These are phyloP conservation scores for Annulohypoxylon bovei DNA, from an alignment of 495 filamentous ascomycete species.

Conservation along the genomic window DNA sequence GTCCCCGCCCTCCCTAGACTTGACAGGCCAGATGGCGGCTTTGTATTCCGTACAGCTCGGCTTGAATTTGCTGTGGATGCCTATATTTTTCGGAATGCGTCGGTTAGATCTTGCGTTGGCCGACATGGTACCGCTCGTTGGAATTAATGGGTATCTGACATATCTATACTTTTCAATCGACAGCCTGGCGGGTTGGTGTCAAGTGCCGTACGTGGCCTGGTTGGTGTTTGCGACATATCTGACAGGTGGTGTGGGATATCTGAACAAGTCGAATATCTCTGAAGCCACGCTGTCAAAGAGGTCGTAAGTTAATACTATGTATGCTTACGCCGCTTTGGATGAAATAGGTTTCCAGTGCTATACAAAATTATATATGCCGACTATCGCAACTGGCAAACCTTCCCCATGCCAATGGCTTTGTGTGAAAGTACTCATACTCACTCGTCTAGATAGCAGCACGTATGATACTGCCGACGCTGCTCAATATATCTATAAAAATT, in stretches of 20 bases:
- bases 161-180: slow-evolving; percentile 81
- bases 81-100: slow-evolving; percentile 82
- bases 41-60: slow-evolving; percentile 86
- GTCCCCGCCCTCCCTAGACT: slow-evolving; percentile 41
- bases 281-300: slow-evolving; percentile 42
- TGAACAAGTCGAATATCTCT: slow-evolving; percentile 79
- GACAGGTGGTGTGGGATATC: slow-evolving; percentile 72
- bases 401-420: background rate
- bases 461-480: background rate
- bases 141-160: slow-evolving; percentile 73
- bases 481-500: slow-evolving; percentile 23
- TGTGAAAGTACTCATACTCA: background rate
- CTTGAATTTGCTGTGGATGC: slow-evolving; percentile 91
- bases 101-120: slow-evolving; percentile 76
- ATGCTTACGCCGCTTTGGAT: background rate
- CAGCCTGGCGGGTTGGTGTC: slow-evolving; percentile 71
- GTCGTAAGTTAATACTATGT: background rate
- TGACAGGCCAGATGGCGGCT: slow-evolving; percentile 52
- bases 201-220: slow-evolving; percentile 86
- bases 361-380: background rate
- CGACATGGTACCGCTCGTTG: slow-evolving; percentile 78
- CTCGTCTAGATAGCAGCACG: background rate
- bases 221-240: slow-evolving; percentile 85
- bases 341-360: background rate
- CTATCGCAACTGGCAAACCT: background rate